Conservation (phyloP, 495 filamentous ascomycete genomes). For the Aspergillus homomorphus region DNA sequence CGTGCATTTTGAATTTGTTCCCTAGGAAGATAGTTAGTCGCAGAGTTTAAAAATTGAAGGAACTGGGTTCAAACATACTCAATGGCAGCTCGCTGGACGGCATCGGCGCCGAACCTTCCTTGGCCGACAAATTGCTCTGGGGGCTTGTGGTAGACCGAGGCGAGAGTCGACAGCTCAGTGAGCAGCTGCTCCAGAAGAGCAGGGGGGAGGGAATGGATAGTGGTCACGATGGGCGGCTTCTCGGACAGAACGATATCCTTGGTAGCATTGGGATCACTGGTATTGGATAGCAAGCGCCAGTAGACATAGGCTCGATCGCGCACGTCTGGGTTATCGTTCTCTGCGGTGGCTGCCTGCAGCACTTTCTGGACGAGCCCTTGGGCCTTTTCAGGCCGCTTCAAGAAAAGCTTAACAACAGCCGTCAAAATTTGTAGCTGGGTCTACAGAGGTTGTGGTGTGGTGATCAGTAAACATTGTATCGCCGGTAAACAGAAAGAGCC, state of each 20-base stretch:
- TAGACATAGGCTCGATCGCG: slow-evolving; percentile 97
- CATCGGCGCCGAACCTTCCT: slow-evolving; percentile 89
- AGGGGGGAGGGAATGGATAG: slow-evolving; percentile 82
- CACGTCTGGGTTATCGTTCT: slow-evolving; percentile 96
- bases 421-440: slow-evolving; percentile 95
- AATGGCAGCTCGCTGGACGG: slow-evolving; percentile 91
- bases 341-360: slow-evolving; percentile 83
- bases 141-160: slow-evolving; percentile 98
- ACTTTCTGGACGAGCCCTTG: slow-evolving; percentile 92
- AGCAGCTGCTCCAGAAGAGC: slow-evolving; percentile 82
- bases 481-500: slow-evolving; percentile 14
- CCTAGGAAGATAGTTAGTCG: slow-evolving; percentile 45
- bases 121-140: slow-evolving; percentile 95
- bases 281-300: slow-evolving; percentile 87
- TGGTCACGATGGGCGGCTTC: slow-evolving; percentile 90
- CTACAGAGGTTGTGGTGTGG: slow-evolving; percentile 36
- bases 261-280: slow-evolving; percentile 79
- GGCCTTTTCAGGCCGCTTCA: slow-evolving; percentile 92
- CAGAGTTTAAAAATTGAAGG: background rate
- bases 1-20: slow-evolving; percentile 81
- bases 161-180: slow-evolving; percentile 87
- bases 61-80: slow-evolving; percentile 49
- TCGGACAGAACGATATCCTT: slow-evolving; percentile 89
- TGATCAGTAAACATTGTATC: background rate
- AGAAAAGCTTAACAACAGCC: slow-evolving; percentile 92